These are phyloP conservation scores for Haematococcus sp. DNA, from an alignment of 139 green algal genomes.

Conservation along the genomic window DNA sequence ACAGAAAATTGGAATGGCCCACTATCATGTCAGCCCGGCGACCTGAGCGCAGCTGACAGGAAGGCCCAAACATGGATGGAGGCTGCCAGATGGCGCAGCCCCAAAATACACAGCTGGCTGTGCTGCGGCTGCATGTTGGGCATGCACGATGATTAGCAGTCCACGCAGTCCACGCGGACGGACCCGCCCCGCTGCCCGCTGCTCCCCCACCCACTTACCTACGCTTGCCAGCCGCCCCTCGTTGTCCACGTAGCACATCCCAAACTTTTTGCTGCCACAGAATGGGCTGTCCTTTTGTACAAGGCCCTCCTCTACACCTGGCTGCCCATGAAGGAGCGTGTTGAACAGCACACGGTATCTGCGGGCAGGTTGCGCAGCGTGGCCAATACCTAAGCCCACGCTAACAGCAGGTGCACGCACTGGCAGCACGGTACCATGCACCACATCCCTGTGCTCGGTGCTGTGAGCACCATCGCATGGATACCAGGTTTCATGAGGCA, in stretches of 20 bases:
- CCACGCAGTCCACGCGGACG: too few relatives aligned
- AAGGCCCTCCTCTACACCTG: constrained; percentile 56
- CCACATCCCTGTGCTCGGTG: not conserved
- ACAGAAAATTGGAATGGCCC: too few relatives aligned
- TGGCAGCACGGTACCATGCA: not conserved
- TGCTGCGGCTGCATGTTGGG: too few relatives aligned
- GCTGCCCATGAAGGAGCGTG: constrained; percentile 37
- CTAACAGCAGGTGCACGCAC: not conserved
- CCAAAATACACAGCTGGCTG: too few relatives aligned
- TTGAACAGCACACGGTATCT: constrained; percentile 62
- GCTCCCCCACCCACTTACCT: not conserved
- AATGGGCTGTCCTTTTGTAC: constrained; percentile 60
- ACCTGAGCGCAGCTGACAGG: too few relatives aligned
- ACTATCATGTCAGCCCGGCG: too few relatives aligned
- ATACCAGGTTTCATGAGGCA: too few relatives aligned
- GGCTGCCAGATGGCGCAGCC: too few relatives aligned
- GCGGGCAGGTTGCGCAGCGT: not conserved
- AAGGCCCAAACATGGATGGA: too few relatives aligned
- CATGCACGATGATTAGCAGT: too few relatives aligned
- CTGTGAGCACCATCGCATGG: too few relatives aligned
- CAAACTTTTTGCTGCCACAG: constrained; percentile 43
- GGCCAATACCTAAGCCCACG: not conserved
- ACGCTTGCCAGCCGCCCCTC: constrained; percentile 14
- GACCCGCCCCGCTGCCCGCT: too few relatives aligned
- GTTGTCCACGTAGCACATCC: constrained; percentile 59